Conservation (phyloP, 768 basidiomycete species). For the Lactarius sp. region DNA sequence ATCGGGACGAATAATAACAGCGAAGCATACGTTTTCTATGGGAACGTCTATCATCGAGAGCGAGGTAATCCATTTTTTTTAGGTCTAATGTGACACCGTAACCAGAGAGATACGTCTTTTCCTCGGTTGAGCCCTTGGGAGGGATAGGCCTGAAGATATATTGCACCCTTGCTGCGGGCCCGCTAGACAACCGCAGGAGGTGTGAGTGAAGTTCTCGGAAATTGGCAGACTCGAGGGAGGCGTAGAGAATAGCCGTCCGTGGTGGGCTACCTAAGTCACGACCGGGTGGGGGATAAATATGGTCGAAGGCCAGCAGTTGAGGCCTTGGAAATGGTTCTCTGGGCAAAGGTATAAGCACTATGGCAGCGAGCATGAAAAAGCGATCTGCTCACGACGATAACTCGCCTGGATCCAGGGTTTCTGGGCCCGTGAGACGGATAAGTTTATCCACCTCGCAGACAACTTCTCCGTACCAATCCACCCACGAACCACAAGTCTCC, state of each 20-base stretch:
- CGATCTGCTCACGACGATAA: constrained; percentile 30
- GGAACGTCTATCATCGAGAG: constrained; percentile 75
- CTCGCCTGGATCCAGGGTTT: constrained; percentile 43
- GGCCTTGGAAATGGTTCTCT: constrained; percentile 39
- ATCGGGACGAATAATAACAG: neutral
- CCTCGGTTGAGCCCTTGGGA: constrained; percentile 30
- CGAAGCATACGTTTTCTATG: constrained; percentile 28
- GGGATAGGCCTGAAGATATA: constrained; percentile 75
- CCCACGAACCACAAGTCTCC: constrained; percentile 62
- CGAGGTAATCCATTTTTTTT: constrained; percentile 97
- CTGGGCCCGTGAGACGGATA: constrained; percentile 45
- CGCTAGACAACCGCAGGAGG: constrained; percentile 47
- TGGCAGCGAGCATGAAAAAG: neutral
- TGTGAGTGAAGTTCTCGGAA: constrained; percentile 68
- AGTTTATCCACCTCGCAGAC: constrained; percentile 65
- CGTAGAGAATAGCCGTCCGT: constrained; percentile 76
- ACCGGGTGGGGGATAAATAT: constrained; percentile 52
- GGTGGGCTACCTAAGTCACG: constrained; percentile 43
- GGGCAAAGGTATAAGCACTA: neutral
- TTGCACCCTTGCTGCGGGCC: constrained; percentile 47
- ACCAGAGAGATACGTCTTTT: constrained; percentile 59
- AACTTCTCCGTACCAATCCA: constrained; percentile 75
- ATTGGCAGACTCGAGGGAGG: constrained; percentile 54
- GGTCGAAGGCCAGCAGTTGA: constrained; percentile 70
- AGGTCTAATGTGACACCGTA: constrained; percentile 90